Percentiles rank a stretch among this genome's conserved stretches.
Evolutionary conservation across 2,329 filamentous ascomycete genomes (phyloP).

Genomic region (Microcyclospora pomicola): DNA sequence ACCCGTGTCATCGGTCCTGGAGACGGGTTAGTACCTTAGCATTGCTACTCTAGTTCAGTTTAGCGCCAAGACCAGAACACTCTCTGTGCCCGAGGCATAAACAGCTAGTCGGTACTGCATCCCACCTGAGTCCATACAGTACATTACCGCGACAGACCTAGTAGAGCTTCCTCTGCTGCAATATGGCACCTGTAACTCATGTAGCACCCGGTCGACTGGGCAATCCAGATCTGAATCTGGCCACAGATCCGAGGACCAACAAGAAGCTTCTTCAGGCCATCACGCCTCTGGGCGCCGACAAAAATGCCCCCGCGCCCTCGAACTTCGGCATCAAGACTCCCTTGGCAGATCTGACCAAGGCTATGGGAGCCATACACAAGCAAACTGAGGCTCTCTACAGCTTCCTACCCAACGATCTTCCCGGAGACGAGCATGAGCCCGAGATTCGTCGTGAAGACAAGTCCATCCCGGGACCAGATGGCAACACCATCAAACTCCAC

Average conservation of each 20-base stretch:
- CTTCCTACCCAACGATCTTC: conserved; percentile 48
- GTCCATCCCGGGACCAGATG: conserved; percentile 10
- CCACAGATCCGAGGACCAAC: conserved; percentile 8
- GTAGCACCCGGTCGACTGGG: conserved; percentile 9
- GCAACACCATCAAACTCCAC: conserved; percentile 9
- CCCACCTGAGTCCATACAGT: too few species aligned
- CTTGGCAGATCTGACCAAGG: conserved; percentile 2
- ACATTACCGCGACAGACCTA: too few species aligned
- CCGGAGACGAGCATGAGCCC: conserved; percentile 6
- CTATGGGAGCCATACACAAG: conserved; percentile 1
- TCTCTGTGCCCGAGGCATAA: too few species aligned
- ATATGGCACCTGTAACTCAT: background rate
- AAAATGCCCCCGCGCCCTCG: background rate
- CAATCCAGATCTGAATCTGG: conserved; percentile 4
- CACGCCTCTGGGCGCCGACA: conserved; percentile 3
- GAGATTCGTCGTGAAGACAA: conserved; percentile 2
- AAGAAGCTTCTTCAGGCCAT: conserved; percentile 5
- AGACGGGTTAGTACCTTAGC: too few species aligned
- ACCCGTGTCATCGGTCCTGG: too few species aligned
- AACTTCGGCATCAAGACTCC: background rate
- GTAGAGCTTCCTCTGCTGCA: too few species aligned
- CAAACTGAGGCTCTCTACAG: conserved; percentile 57
- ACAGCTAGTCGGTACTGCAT: too few species aligned
- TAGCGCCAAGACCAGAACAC: too few species aligned
- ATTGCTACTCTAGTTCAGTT: too few species aligned